Conservation (phyloP, 2,329 filamentous ascomycete genomes). For the Arthrobotrys entomopaga region DNA sequence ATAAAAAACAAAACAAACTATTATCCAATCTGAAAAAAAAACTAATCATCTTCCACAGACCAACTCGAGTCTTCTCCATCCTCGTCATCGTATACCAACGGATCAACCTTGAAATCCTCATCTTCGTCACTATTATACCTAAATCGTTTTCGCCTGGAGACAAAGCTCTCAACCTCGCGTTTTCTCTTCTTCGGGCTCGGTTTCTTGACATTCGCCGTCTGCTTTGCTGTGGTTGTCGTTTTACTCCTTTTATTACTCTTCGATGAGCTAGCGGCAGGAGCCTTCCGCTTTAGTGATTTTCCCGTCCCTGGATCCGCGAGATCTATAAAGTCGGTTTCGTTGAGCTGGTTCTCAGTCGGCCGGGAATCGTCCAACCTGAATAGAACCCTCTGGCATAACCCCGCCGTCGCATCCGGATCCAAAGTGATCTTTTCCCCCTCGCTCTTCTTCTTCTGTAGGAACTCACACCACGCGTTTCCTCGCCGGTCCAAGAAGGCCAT, state of each 20-base stretch:
- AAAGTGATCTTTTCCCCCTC: constrained; percentile 34
- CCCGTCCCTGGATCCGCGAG: constrained; percentile 8
- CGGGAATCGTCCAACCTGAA: constrained; percentile 48
- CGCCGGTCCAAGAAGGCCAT: constrained; percentile 45
- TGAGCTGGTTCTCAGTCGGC: constrained; percentile 49
- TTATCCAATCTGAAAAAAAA: too few relatives aligned
- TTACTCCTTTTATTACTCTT: constrained; percentile 34
- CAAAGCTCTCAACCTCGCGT: constrained; percentile 25
- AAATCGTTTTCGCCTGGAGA: constrained; percentile 31
- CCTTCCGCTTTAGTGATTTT: constrained; percentile 13
- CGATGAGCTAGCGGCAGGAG: constrained; percentile 3
- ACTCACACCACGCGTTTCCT: constrained; percentile 36
- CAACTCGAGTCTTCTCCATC: constrained; percentile 50
- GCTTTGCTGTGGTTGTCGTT: constrained; percentile 6
- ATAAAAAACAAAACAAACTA: constrained; percentile 1
- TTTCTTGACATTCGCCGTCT: constrained; percentile 6
- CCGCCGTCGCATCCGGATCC: constrained; percentile 14
- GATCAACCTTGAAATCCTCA: constrained; percentile 44
- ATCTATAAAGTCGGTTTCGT: constrained; percentile 45
- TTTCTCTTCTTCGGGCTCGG: constrained; percentile 21
- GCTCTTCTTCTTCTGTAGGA: constrained; percentile 40
- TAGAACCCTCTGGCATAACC: constrained; percentile 41
- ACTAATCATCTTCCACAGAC: constrained; percentile 42
- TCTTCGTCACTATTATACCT: constrained; percentile 48
- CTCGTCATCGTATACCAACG: constrained; percentile 43